These are phyloP conservation scores for Limonium bicolor DNA, from an alignment of 148 eudicot species.

Conservation along the genomic window DNA sequence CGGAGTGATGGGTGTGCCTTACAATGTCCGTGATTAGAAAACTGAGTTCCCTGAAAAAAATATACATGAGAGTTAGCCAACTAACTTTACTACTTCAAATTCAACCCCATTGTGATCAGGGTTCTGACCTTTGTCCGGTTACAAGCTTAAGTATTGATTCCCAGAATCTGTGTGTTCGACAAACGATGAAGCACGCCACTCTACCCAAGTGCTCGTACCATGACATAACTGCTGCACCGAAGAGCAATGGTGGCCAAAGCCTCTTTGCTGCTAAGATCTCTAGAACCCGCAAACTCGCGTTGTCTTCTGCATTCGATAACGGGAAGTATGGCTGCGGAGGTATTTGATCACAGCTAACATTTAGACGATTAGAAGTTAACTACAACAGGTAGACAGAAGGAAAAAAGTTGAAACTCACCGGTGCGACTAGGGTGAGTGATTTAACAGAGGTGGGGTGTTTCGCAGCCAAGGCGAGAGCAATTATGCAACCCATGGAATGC, in stretches of 20 bases:
- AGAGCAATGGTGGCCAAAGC: conserved; percentile 64
- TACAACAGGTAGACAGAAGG: too few species aligned
- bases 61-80: too few species aligned
- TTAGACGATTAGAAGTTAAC: too few species aligned
- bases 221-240: conserved; percentile 73
- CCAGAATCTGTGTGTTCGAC: conserved; percentile 72
- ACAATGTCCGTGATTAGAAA: too few species aligned
- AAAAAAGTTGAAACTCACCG: conserved; percentile 60
- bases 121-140: conserved; percentile 62
- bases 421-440: conserved; percentile 79
- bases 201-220: conserved; percentile 94
- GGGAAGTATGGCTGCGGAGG: conserved; percentile 94
- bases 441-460: conserved; percentile 53
- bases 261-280: conserved; percentile 66
- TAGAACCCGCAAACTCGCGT: conserved; percentile 64
- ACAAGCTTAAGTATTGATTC: conserved; percentile 65
- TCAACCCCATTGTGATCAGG: too few species aligned
- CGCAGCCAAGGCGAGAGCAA: conserved; percentile 78
- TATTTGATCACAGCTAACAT: too few species aligned
- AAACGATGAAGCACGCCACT: conserved; percentile 50
- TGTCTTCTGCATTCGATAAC: conserved; percentile 67
- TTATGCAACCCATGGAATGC: conserved; percentile 85
- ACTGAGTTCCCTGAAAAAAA: too few species aligned
- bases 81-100: too few species aligned
- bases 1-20: conserved; percentile 88